Percentiles rank a stretch among this genome's conserved stretches.
Conservation (phyloP, 176 grass and related monocot species). For the Avena insularis region DNA sequence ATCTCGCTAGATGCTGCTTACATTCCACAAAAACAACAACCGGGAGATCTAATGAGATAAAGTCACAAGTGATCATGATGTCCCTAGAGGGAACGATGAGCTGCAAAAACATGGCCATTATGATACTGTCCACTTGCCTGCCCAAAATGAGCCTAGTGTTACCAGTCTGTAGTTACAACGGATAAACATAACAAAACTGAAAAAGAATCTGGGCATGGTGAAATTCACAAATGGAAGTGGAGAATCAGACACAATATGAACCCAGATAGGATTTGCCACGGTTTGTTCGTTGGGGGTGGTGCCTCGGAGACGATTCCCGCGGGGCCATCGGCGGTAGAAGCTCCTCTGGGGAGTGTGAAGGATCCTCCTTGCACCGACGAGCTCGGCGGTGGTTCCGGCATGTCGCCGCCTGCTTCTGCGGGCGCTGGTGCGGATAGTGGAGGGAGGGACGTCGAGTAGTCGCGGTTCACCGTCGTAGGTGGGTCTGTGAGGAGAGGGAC, state of each 20-base stretch:
- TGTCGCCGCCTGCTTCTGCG: constrained; percentile 61
- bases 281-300: neutral
- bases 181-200: neutral
- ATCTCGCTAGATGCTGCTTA: neutral
- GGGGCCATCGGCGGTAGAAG: constrained; percentile 55
- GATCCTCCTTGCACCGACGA: constrained; percentile 59
- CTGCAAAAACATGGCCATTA: constrained; percentile 52
- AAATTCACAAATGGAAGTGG: constrained; percentile 39
- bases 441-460: constrained; percentile 56
- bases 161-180: constrained; percentile 27
- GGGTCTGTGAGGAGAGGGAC: constrained; percentile 61
- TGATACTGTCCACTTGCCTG: constrained; percentile 28
- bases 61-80: constrained; percentile 1
- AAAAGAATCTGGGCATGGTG: constrained; percentile 9
- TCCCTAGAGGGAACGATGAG: constrained; percentile 30
- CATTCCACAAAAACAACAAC: neutral
- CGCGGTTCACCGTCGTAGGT: constrained; percentile 58
- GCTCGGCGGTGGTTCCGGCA: constrained; percentile 52
- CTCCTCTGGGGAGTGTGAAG: constrained; percentile 52
- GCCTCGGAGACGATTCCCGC: constrained; percentile 66
- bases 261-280: constrained; percentile 17
- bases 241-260: constrained; percentile 44
- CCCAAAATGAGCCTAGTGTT: no score
- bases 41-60: neutral
- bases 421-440: constrained; percentile 73